Evolutionary conservation across 768 basidiomycete genomes (phyloP).

Genomic region (Pleurotus pulmonarius): DNA sequence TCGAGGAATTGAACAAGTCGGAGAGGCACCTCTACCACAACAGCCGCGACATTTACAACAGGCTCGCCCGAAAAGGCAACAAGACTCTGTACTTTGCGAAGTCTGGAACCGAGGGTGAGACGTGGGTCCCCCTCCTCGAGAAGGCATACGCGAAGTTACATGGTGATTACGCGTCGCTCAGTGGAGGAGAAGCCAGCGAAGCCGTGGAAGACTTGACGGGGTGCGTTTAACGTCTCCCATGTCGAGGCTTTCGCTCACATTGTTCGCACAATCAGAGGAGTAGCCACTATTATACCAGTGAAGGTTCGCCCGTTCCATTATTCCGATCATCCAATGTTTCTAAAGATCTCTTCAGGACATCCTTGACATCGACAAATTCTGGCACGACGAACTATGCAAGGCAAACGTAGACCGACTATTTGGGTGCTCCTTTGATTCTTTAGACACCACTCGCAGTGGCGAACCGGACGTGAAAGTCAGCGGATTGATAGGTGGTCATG

Average conservation of each 20-base stretch:
- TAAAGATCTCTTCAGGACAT: conserved; percentile 33
- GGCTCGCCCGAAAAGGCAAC: conserved; percentile 39
- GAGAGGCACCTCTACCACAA: conserved; percentile 47
- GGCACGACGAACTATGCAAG: conserved; percentile 42
- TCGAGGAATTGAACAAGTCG: conserved; percentile 36
- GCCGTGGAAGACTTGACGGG: conserved; percentile 58
- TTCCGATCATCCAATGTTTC: neutral
- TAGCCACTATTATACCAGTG: conserved; percentile 7
- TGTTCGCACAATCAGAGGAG: neutral
- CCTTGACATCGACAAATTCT: conserved; percentile 44
- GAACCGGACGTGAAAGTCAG: conserved; percentile 22
- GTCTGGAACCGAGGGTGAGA: conserved; percentile 44
- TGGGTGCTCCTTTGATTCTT: conserved; percentile 38
- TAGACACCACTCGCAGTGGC: conserved; percentile 26
- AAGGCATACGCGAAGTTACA: conserved; percentile 60
- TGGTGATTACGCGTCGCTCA: conserved; percentile 42
- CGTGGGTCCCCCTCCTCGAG: conserved; percentile 55
- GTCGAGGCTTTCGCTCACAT: neutral
- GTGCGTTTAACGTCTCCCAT: conserved; percentile 22
- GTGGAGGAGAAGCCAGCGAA: conserved; percentile 40
- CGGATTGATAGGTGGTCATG: conserved; percentile 38
- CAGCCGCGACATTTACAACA: conserved; percentile 44
- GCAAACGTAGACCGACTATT: conserved; percentile 48
- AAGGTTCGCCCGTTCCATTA: conserved; percentile 14
- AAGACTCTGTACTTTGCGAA: conserved; percentile 48